Evolutionary conservation across 108 stramenopile species (phyloP).

Genomic region (Thalassiosira profunda): DNA sequence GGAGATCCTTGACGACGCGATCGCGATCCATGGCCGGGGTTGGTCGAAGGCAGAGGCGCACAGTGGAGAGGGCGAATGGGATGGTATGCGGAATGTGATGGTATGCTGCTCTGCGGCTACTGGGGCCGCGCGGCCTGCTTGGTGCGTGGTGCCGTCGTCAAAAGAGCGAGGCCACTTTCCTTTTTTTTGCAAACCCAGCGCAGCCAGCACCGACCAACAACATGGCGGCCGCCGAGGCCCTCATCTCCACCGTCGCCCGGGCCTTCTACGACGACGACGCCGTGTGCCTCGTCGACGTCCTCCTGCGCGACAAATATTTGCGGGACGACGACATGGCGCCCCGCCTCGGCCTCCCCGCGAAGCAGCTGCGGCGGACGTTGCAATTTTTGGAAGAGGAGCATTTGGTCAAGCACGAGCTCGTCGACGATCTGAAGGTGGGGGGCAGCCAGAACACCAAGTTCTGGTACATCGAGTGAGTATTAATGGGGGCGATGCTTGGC

Average conservation of each 20-base stretch:
- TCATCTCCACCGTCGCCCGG: conserved; percentile 85
- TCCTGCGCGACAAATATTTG: conserved; percentile 90
- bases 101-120: no score
- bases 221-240: conserved; percentile 64
- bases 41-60: no score
- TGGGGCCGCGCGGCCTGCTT: no score
- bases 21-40: no score
- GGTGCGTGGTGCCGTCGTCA: no score
- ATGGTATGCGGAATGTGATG: no score
- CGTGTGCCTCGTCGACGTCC: conserved; percentile 85
- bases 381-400: conserved; percentile 88
- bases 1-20: conserved; percentile 34
- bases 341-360: conserved; percentile 73
- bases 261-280: conserved; percentile 93
- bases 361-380: conserved; percentile 77
- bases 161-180: no score
- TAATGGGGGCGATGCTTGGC: neutral
- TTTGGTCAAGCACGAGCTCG: conserved; percentile 85
- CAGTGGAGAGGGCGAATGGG: no score
- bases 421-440: conserved; percentile 89
- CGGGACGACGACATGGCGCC: conserved; percentile 94
- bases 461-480: conserved; percentile 84
- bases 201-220: no score
- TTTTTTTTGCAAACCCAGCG: no score
- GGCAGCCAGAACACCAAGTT: conserved; percentile 89